Evolutionary conservation across 805 yeast genomes (phyloP), one percentile per base, ranked within the genome.

Genomic region (Candida golubevii): DNA sequence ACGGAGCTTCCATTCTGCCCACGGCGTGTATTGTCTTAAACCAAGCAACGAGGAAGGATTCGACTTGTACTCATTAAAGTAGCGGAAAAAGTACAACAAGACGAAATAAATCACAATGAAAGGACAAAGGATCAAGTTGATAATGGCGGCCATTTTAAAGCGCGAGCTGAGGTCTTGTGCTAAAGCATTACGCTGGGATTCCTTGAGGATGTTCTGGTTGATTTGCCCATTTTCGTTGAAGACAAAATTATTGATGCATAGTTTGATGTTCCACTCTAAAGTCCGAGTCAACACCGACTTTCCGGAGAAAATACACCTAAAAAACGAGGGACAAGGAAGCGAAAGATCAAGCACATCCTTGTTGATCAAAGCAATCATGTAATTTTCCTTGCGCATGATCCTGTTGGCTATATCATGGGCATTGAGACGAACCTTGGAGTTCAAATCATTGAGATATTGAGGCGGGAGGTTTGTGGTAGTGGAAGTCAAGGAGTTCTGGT

Each of bases 351-450:
- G 65, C 1, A 91, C 68, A 46, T 85, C 80, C 53, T 82, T 86
- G 63, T 88, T 90, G 56, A 87, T 82, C 53, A 93, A 65, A 1
- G 97, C 97, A 59, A 93, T 88, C 74, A 89, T 75, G 62, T 90
- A 93, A 60, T 93, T 93, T 48, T 93, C 99, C 53, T 83, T 87
- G 48, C 99, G 73, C 99, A 93, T 90, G 45, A 93, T 85, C 46
- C 99, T 72, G 60, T 93, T 95, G 11, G 97, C 98, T 41, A 93
- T 87, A 56, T 85, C 93, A 62, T 90, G 97, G 4, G 98, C 96
- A 57, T 87, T 91, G 42, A 93, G 73, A 50, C 90, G 72, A 41
- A 80, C 78, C 56, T 85, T 85, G 1, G 89, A 80, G 48, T 78
- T 82, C 46, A 81, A 71, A 58, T 85, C 90, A 49, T 65, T 67